Percentiles rank a stretch among this genome's conserved stretches.
These are phyloP conservation scores for Meripilus lineatus DNA, from an alignment of 1,284 basidiomycete species.

Conservation along the genomic window DNA sequence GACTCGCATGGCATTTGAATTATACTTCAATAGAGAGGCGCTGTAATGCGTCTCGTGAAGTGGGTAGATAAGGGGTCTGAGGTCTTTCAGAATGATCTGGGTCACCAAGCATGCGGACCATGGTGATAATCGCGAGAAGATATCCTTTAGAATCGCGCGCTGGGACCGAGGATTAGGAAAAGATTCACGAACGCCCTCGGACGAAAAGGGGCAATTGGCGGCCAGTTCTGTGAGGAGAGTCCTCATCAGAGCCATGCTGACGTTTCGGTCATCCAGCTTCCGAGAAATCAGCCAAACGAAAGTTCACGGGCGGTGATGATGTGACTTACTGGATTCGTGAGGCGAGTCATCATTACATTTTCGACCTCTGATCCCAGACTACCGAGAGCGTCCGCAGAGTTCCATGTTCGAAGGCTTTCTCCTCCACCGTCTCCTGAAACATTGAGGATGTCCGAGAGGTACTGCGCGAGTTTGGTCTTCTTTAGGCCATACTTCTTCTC, in stretches of 20 bases:
- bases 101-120: constrained; percentile 61
- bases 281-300: constrained; percentile 7
- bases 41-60: constrained; percentile 43
- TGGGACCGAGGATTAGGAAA: constrained; percentile 26
- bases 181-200: constrained; percentile 23
- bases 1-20: constrained; percentile 47
- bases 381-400: constrained; percentile 43
- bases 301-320: background rate
- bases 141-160: constrained; percentile 41
- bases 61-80: constrained; percentile 73
- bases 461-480: constrained; percentile 57
- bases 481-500: constrained; percentile 70
- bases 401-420: constrained; percentile 45
- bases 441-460: constrained; percentile 49
- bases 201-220: constrained; percentile 57
- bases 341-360: constrained; percentile 33
- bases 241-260: constrained; percentile 48
- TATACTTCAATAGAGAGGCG: constrained; percentile 46
- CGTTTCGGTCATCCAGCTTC: constrained; percentile 21
- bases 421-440: constrained; percentile 29
- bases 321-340: constrained; percentile 33
- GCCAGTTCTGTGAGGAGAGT: constrained; percentile 70
- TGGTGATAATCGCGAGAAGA: constrained; percentile 55
- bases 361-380: constrained; percentile 69
- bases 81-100: constrained; percentile 82